A percentile compares a stretch with the other conserved stretches of the same genome.
phyloP scores from a whole-genome alignment of 306 rosid species.

The Dicorynia guianensis region DNA sequence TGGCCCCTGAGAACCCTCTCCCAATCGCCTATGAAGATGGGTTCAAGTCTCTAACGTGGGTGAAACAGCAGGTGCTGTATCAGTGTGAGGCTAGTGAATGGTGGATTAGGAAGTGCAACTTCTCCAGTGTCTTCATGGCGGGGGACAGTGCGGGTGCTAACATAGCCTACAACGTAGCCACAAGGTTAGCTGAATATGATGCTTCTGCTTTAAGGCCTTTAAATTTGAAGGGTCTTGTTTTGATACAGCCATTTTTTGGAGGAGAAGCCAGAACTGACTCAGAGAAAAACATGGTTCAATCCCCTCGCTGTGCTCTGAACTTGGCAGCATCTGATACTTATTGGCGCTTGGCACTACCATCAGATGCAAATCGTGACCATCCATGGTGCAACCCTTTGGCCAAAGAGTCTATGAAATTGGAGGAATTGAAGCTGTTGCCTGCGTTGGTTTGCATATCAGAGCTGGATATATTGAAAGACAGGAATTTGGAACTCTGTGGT shows the following conservation, averaged over 20 bases:
- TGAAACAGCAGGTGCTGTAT: slow-evolving; percentile 55
- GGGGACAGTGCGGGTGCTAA: slow-evolving; percentile 98
- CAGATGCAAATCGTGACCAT: slow-evolving; percentile 70
- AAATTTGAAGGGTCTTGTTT: slow-evolving; percentile 58
- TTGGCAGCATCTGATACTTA: slow-evolving; percentile 71
- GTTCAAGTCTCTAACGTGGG: slow-evolving; percentile 62
- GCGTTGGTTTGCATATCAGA: slow-evolving; percentile 76
- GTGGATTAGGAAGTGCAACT: slow-evolving; percentile 68
- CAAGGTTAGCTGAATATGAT: slow-evolving; percentile 38
- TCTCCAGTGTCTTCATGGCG: slow-evolving; percentile 62
- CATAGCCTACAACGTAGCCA: slow-evolving; percentile 69
- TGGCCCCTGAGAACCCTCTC: slow-evolving; percentile 91
- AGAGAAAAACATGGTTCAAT: slow-evolving; percentile 59
- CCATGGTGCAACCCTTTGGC: slow-evolving; percentile 79
- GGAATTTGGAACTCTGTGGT: slow-evolving; percentile 74
- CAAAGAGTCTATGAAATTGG: slow-evolving; percentile 34
- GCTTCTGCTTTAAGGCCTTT: slow-evolving; percentile 47
- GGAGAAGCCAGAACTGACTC: slow-evolving; percentile 75
- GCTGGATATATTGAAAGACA: slow-evolving; percentile 78
- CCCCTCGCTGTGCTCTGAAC: slow-evolving; percentile 58
- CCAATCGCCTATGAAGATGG: slow-evolving; percentile 93
- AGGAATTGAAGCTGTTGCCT: slow-evolving; percentile 37
- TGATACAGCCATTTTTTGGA: slow-evolving; percentile 86
- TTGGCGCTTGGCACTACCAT: slow-evolving; percentile 85
- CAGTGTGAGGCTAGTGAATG: slow-evolving; percentile 42